phyloP scores from a whole-genome alignment of 306 rosid species.

The Rubus idaeus region DNA sequence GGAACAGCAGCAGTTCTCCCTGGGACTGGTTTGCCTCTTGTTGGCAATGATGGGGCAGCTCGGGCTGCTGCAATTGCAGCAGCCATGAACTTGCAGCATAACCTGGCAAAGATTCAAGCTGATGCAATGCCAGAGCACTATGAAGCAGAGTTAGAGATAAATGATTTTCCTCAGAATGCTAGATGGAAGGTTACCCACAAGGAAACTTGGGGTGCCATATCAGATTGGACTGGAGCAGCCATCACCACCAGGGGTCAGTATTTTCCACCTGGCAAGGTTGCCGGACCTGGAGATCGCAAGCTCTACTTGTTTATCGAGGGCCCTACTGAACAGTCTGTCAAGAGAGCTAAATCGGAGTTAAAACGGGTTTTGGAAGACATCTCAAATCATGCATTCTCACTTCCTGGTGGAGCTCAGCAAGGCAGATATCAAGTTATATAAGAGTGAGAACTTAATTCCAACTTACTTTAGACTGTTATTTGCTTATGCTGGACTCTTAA shows the following conservation, averaged over 20 bases:
- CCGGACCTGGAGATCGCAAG: constrained; percentile 95
- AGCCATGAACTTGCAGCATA: constrained; percentile 84
- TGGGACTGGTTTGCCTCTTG: constrained; percentile 50
- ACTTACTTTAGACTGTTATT: background rate
- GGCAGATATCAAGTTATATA: constrained; percentile 80
- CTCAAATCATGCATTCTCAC: constrained; percentile 73
- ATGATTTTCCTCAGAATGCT: constrained; percentile 94
- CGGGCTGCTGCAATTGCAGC: constrained; percentile 75
- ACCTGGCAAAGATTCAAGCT: constrained; percentile 75
- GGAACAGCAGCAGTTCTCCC: constrained; percentile 50
- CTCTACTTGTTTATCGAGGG: constrained; percentile 93
- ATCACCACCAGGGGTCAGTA: constrained; percentile 94
- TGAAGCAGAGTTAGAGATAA: constrained; percentile 87
- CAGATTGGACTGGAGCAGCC: constrained; percentile 97
- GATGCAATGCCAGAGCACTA: constrained; percentile 87
- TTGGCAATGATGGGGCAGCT: constrained; percentile 69
- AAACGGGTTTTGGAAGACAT: constrained; percentile 90
- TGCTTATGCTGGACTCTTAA: constrained; percentile 1
- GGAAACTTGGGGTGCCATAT: constrained; percentile 92
- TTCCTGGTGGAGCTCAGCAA: constrained; percentile 80
- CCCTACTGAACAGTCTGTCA: constrained; percentile 85
- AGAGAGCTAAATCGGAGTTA: constrained; percentile 84
- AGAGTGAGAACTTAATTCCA: constrained; percentile 49
- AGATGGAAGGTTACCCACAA: constrained; percentile 96
- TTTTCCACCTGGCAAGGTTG: constrained; percentile 72